Percentiles rank a stretch among this genome's conserved stretches.
Evolutionary conservation across 352 stramenopile species (phyloP).

Genomic region (Pythium dissimile): DNA sequence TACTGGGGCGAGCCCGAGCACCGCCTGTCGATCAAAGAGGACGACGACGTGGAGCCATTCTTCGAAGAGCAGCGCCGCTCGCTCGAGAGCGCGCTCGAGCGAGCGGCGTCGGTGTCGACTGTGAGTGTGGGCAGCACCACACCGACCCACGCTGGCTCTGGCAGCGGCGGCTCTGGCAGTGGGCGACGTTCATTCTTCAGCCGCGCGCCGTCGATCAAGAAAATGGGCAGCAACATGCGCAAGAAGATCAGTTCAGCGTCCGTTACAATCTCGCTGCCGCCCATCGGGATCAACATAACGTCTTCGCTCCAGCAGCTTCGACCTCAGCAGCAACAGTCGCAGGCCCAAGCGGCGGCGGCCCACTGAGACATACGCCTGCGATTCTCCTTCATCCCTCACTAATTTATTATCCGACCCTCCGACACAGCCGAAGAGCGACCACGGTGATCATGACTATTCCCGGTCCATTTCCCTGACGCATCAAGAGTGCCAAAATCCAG

Average conservation of each 20-base stretch:
- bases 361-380: no score
- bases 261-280: slow-evolving; percentile 70
- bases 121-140: slow-evolving; percentile 16
- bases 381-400: not conserved
- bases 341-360: slow-evolving; percentile 1
- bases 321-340: slow-evolving; percentile 20
- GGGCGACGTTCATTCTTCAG: slow-evolving; percentile 38
- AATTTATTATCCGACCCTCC: slow-evolving; percentile 14
- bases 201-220: slow-evolving; percentile 55
- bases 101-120: slow-evolving; percentile 10
- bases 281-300: slow-evolving; percentile 62
- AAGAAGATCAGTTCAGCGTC: slow-evolving; percentile 65
- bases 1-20: slow-evolving; percentile 84
- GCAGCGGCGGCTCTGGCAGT: slow-evolving; percentile 14
- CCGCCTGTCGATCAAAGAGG: slow-evolving; percentile 34
- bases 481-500: no score
- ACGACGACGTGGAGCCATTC: slow-evolving; percentile 67
- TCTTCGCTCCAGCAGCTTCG: slow-evolving; percentile 51
- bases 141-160: slow-evolving; percentile 12
- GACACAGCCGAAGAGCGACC: no score
- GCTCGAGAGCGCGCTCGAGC: slow-evolving; percentile 21
- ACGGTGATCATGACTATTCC: no score
- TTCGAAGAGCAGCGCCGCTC: slow-evolving; percentile 65
- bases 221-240: slow-evolving; percentile 51
- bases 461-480: no score